Evolutionary conservation across 2,329 filamentous ascomycete genomes (phyloP).

Genomic region (Hirsutella thompsonii): DNA sequence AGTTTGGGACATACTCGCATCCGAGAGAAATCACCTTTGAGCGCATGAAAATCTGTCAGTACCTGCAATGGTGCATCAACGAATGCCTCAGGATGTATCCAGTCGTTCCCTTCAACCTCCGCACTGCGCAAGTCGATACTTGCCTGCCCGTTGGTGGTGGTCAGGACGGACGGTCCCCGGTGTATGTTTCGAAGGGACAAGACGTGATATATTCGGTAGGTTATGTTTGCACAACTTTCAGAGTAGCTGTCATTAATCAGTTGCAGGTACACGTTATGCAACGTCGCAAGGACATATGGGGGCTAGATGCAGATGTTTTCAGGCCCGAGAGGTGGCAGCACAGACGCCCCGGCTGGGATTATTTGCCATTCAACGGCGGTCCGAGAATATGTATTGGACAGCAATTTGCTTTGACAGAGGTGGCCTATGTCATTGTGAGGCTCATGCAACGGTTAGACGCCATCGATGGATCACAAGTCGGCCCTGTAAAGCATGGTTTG

Average conservation of each 20-base stretch:
- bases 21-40: conserved; percentile 14
- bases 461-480: conserved; percentile 8
- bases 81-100: conserved; percentile 12
- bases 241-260: too few species aligned
- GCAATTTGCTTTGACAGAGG: conserved; percentile 14
- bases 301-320: conserved; percentile 24
- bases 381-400: conserved; percentile 16
- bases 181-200: conserved; percentile 35
- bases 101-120: conserved; percentile 11
- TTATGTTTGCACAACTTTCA: too few species aligned
- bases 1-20: conserved; percentile 34
- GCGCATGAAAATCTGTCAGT: conserved; percentile 10
- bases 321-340: conserved; percentile 25
- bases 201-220: conserved; percentile 23
- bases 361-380: conserved; percentile 14
- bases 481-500: conserved; percentile 8
- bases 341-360: conserved; percentile 13
- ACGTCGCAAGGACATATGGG: conserved; percentile 23
- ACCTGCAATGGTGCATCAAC: conserved; percentile 13
- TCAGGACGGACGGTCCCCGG: conserved; percentile 27
- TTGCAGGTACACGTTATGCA: conserved; percentile 19
- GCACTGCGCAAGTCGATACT: conserved; percentile 24
- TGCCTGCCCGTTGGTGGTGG: conserved; percentile 38
- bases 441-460: conserved; percentile 10
- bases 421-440: conserved; percentile 10